A percentile compares a stretch with the other conserved stretches of the same genome.
Evolutionary conservation across 2,329 filamentous ascomycete species (phyloP).

Genomic region (Colletotrichum sojae): DNA sequence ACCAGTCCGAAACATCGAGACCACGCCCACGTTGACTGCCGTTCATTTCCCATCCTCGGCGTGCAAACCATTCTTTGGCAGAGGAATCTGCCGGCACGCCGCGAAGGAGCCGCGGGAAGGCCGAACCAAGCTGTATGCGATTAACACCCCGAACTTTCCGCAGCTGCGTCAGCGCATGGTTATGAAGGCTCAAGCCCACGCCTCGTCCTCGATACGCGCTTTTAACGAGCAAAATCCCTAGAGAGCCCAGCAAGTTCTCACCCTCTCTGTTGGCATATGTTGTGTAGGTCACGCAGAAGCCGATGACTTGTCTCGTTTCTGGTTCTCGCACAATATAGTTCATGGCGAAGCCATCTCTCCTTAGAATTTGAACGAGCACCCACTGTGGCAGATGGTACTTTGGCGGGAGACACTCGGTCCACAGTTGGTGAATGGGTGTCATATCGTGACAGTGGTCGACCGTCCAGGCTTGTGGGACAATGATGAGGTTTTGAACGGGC

Average conservation of each 20-base stretch:
- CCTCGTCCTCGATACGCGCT: conserved; percentile 63
- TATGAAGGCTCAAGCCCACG: conserved; percentile 67
- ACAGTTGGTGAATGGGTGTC: conserved; percentile 59
- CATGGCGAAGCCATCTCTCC: conserved; percentile 69
- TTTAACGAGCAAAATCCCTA: conserved; percentile 68
- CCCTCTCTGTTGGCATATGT: conserved; percentile 68
- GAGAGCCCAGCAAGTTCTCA: conserved; percentile 68
- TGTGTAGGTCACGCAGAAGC: conserved; percentile 73
- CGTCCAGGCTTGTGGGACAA: conserved; percentile 53
- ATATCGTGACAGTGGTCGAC: conserved; percentile 59
- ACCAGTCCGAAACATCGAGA: conserved; percentile 66
- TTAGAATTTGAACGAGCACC: conserved; percentile 62
- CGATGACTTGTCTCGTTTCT: conserved; percentile 59
- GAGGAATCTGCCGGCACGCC: conserved; percentile 63
- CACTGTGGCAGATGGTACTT: conserved; percentile 61
- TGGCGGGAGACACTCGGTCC: conserved; percentile 60
- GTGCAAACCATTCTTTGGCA: conserved; percentile 66
- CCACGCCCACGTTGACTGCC: conserved; percentile 57
- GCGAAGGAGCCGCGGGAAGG: conserved; percentile 71
- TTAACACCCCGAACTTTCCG: conserved; percentile 65
- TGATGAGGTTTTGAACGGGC: conserved; percentile 33
- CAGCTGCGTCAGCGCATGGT: conserved; percentile 64
- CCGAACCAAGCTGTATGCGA: conserved; percentile 69
- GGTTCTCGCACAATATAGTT: conserved; percentile 70
- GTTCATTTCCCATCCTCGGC: conserved; percentile 66